phyloP scores from a whole-genome alignment of 2,329 filamentous ascomycete species.

The Eutypa lata region DNA sequence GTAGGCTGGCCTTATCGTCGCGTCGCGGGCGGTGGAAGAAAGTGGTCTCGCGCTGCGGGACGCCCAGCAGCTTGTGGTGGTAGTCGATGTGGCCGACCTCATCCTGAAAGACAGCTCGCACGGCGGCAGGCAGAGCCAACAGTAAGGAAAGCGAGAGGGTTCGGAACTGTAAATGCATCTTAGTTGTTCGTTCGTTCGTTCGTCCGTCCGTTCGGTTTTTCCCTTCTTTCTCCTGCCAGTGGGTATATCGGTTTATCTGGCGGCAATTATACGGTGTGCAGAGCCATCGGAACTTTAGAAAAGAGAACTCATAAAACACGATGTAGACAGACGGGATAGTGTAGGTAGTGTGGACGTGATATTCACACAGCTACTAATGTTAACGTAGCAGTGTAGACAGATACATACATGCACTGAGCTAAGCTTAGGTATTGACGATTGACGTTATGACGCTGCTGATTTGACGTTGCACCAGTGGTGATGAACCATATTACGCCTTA shows the following conservation, averaged over 20 bases:
- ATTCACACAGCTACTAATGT: not conserved
- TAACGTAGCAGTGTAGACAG: too few species aligned
- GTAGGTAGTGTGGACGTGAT: not conserved
- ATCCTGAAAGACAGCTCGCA: constrained; percentile 76
- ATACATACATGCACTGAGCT: too few species aligned
- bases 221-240: not conserved
- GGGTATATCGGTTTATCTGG: not conserved
- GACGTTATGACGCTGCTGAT: not conserved
- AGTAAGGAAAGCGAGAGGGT: constrained; percentile 29
- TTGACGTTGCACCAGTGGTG: not conserved
- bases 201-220: not conserved
- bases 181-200: constrained; percentile 2
- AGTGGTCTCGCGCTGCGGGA: constrained; percentile 77
- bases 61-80: constrained; percentile 83
- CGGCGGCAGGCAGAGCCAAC: constrained; percentile 43
- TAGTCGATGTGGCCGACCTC: constrained; percentile 92
- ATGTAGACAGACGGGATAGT: not conserved
- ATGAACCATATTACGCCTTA: not conserved
- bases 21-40: constrained; percentile 90
- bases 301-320: not conserved
- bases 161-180: constrained; percentile 24
- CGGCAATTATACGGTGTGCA: not conserved
- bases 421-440: not conserved
- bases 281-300: not conserved
- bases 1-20: constrained; percentile 78